These are phyloP conservation scores for Tylopilus intermedius DNA, from an alignment of 768 basidiomycete species.

Conservation along the genomic window DNA sequence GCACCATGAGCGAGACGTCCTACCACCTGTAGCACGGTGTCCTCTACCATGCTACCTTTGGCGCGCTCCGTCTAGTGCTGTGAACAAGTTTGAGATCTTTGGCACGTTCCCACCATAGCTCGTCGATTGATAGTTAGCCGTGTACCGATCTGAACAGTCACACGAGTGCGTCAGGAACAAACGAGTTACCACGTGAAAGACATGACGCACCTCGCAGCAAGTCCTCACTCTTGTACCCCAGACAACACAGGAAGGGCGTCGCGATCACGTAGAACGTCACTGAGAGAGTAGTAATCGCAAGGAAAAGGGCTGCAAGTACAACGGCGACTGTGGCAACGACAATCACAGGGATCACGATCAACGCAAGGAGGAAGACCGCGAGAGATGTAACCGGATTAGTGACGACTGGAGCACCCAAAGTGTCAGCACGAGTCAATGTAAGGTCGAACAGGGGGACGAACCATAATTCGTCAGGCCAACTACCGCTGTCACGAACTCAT, in stretches of 20 bases:
- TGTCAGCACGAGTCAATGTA: background rate
- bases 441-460: background rate
- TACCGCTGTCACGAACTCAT: constrained; percentile 10
- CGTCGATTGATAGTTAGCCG: constrained; percentile 19
- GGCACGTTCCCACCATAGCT: constrained; percentile 13
- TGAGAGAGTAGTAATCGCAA: background rate
- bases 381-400: background rate
- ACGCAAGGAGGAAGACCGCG: background rate
- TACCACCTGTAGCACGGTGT: background rate
- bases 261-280: background rate
- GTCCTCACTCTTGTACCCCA: background rate
- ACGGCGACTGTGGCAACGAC: background rate
- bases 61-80: background rate
- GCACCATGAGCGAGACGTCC: background rate
- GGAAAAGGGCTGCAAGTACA: background rate
- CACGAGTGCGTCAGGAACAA: background rate
- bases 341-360: background rate
- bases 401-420: background rate
- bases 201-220: background rate
- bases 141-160: constrained; percentile 5
- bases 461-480: background rate
- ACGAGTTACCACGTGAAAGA: background rate
- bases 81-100: constrained; percentile 7
- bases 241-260: background rate
- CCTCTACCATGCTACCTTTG: no score